Percentiles rank a stretch among this genome's conserved stretches.
Conservation (phyloP, 2,329 filamentous ascomycete species). For the Zymoseptoria brevis region DNA sequence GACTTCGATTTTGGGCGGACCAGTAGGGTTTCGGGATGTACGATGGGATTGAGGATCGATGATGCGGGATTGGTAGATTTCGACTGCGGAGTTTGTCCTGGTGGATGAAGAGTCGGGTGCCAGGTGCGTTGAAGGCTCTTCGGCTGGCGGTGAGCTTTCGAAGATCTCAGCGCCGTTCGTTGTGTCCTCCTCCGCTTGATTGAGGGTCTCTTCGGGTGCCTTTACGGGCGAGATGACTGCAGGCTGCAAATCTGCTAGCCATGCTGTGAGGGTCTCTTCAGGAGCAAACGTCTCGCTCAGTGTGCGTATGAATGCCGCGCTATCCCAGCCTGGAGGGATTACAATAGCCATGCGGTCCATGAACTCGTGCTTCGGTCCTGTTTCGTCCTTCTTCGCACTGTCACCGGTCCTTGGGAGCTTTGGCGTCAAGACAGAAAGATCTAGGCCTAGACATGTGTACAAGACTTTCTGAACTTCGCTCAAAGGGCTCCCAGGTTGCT, state of each 20-base stretch:
- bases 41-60: constrained; percentile 27
- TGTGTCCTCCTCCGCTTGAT: constrained; percentile 13
- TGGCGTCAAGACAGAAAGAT: constrained; percentile 22
- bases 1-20: constrained; percentile 27
- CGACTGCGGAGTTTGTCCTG: constrained; percentile 19
- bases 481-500: constrained; percentile 23
- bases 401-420: constrained; percentile 50
- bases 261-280: constrained; percentile 74
- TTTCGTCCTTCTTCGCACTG: constrained; percentile 29
- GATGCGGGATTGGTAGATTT: constrained; percentile 25
- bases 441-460: constrained; percentile 66
- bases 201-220: constrained; percentile 20
- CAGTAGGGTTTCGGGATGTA: constrained; percentile 8
- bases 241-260: constrained; percentile 41
- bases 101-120: constrained; percentile 16
- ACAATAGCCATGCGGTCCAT: constrained; percentile 73
- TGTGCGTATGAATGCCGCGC: constrained; percentile 93
- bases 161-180: constrained; percentile 24
- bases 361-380: constrained; percentile 59
- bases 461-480: constrained; percentile 60
- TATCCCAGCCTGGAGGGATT: constrained; percentile 95
- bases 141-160: constrained; percentile 20
- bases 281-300: constrained; percentile 87
- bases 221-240: constrained; percentile 49
- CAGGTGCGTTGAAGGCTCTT: constrained; percentile 13